Base-by-base conservation (phyloP, 75 land plant species). In the Sequoia sempervirens region DNA sequence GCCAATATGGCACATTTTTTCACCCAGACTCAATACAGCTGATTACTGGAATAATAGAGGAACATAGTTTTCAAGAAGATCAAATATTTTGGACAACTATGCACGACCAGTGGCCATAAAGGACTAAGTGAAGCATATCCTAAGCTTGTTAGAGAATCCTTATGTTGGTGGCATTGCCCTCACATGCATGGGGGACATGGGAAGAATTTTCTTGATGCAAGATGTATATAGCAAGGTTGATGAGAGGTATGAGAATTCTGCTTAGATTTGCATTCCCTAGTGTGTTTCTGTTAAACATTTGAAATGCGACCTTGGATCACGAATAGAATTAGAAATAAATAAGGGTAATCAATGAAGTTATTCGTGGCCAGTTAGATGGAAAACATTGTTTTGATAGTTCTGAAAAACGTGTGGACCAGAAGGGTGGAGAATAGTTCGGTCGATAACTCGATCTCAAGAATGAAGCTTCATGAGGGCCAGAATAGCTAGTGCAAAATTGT, bases 381-480 rank as follows among this genome's bases (percentile, higher is more conserved):
- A 85, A 82, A 26, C 53, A 54, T 6, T 82, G 84, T n/a, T 68
- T 54, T 91, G 47, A 41, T 90, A 1, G 91, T 90, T 30, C 46
- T 87, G 2, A 89, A 90, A 79, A 85, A 87, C 69, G 82, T 90
- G 14, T 86, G 85, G 85, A 83, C 78, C 81, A 30, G 75, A 69
- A 2, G 68, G 78, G 12, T 82, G 84, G 87, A 53, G 72, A 0
- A 43, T 5, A 15, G 58, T 3, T 15, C 15, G 20, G 0, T 54
- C 2, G 1, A 86, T 5, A 38, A 2, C 7, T 2, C 1, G 87
- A 0, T 75, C 83, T 3, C 14, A 15, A 13, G n/a, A 23, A 4
- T 66, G n/a, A 2, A 4, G n/a, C n/a, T 66, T n/a, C 70, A 4
- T 26, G 10, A 7, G 20, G 58, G 14, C 20, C 85, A 81, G 17